Base-by-base conservation (phyloP, 257 asterid species). In the Solanum clarkiae region DNA sequence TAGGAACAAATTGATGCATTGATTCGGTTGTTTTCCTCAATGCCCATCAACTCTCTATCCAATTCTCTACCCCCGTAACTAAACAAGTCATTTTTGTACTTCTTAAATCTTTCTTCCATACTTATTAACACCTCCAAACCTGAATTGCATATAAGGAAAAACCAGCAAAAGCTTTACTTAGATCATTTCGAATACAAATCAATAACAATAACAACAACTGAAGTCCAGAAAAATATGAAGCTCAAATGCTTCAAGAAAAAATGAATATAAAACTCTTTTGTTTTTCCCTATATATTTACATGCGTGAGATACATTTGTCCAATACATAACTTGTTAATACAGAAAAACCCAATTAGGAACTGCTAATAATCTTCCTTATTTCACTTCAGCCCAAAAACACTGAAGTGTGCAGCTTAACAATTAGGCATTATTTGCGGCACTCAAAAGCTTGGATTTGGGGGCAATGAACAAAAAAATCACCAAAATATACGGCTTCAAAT, bases 11-110 rank as follows among this genome's bases (percentile, higher is more conserved):
- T 86, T 1, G 95, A 87, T n/a, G 87, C 88, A 89, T 90, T 87
- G 80, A 96, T 93, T 85, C 89, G 87, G 24, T 86, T 92, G 88
- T 96, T 96, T 85, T 95, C 97, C 42, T 88, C 95, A 17, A 85
- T 85, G 56, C 91, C 91, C 85, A 85, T 83, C 91, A 93, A 90
- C 87, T 94, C 97, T 90, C 99, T 92, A 84, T 96, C 98, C 70
- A 93, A 74, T 84, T 95, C 98, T 82, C 85, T 92, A 87, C 96
- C 93, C 88, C 91, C 93, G 65, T 84, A 70, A 87, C 95, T 93
- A 88, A 96, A 96, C 87, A 96, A 91, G 88, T 95, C 97, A 85
- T 84, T 90, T 89, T 86, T 92, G 88, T 86, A 95, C 82, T 87
- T 89, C 79, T 91, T 89, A 87, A 94, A 96, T 86, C 94, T 88